A percentile compares a stretch with the other conserved stretches of the same genome.
Conservation (phyloP, 225 moss, liverwort and hornwort genomes). For the Takakia lepidozioides region DNA sequence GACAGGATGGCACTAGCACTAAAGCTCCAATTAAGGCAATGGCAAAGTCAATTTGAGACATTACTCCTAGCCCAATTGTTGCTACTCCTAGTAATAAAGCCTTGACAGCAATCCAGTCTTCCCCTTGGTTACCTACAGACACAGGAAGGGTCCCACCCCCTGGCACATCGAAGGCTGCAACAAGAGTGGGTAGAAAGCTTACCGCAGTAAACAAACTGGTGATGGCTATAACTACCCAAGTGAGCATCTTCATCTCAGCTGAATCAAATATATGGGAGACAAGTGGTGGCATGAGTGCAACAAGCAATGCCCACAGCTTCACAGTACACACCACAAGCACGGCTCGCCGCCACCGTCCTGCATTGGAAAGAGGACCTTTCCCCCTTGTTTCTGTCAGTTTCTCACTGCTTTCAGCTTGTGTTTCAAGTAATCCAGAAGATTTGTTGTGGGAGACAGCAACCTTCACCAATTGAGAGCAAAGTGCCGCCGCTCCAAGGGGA, state of each 20-base stretch:
- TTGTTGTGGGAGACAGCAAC: neutral
- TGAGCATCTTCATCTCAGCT: conserved; percentile 26
- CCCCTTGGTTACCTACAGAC: too few species aligned
- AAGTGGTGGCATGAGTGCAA: conserved; percentile 41
- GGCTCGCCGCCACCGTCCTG: conserved; percentile 58
- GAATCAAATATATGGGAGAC: conserved; percentile 39
- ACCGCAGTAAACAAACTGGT: conserved; percentile 9
- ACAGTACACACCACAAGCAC: conserved; percentile 50
- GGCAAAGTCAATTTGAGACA: conserved; percentile 87
- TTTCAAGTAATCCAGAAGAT: neutral
- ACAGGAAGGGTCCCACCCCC: too few species aligned
- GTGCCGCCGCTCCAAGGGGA: conserved; percentile 78
- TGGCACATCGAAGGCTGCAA: conserved; percentile 24
- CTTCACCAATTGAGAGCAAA: conserved; percentile 31
- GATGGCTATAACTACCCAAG: conserved; percentile 30
- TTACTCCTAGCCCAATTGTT: conserved; percentile 72
- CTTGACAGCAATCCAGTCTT: conserved; percentile 79
- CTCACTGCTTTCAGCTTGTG: neutral
- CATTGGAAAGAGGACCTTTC: neutral
- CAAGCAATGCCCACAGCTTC: conserved; percentile 61
- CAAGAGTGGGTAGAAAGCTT: conserved; percentile 18
- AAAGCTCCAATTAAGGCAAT: conserved; percentile 74
- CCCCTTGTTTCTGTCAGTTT: too few species aligned
- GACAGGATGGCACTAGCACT: conserved; percentile 75
- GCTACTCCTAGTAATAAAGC: conserved; percentile 60